phyloP scores from a whole-genome alignment of 805 yeast genomes.

The Saccharomyces mikatae region DNA sequence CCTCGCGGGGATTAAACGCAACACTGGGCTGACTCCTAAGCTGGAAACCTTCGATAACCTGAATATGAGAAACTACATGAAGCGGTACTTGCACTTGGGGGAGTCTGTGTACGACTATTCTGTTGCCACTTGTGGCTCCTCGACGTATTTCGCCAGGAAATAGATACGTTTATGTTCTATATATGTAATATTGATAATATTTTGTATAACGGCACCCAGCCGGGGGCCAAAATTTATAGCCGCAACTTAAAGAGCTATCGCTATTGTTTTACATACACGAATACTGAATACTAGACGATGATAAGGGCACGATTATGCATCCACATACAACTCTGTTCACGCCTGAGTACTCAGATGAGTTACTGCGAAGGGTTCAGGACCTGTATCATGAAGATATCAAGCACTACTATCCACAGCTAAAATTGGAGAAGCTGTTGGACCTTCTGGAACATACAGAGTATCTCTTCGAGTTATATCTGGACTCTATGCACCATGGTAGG shows the following conservation, averaged over 20 bases:
- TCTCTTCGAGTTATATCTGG: conserved; percentile 25
- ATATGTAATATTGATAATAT: background rate
- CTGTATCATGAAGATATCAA: conserved; percentile 29
- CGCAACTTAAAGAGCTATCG: background rate
- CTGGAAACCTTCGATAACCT: conserved; percentile 38
- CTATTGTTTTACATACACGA: background rate
- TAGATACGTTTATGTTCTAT: conserved; percentile 14
- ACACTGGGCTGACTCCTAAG: conserved; percentile 60
- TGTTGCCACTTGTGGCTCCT: conserved; percentile 59
- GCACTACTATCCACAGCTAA: conserved; percentile 23
- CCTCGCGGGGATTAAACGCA: conserved; percentile 64
- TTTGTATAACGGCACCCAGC: background rate
- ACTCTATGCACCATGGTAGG: conserved; percentile 10
- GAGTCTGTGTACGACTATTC: conserved; percentile 71
- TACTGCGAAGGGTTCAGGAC: conserved; percentile 23
- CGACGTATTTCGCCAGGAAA: conserved; percentile 64
- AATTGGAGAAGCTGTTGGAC: conserved; percentile 29
- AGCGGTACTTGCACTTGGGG: conserved; percentile 73
- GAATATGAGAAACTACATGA: conserved; percentile 43
- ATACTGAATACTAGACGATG: background rate
- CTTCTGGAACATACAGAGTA: conserved; percentile 29
- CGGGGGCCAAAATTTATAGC: background rate
- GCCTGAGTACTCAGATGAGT: conserved; percentile 36
- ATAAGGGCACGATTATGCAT: background rate
- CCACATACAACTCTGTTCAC: conserved; percentile 18